Conservation (phyloP, 345 rosid genomes). For the Citrus glauca region DNA sequence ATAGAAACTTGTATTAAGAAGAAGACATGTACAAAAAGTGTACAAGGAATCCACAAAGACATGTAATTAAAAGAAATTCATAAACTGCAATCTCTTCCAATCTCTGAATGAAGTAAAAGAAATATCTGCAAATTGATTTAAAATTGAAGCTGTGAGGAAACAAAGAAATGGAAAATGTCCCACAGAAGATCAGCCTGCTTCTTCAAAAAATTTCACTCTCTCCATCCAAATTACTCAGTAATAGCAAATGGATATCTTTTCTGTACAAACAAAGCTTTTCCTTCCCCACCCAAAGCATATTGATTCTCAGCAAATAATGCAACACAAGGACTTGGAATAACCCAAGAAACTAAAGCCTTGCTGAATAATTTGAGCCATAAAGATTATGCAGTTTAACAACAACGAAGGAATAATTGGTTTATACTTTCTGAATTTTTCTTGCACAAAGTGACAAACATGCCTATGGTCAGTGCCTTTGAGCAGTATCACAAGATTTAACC, state of each 20-base stretch:
- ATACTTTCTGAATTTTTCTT: neutral
- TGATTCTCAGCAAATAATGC: neutral
- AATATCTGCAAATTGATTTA: neutral
- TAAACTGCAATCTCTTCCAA: neutral
- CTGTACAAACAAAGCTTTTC: neutral
- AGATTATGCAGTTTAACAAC: neutral
- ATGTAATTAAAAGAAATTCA: neutral
- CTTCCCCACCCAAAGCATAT: neutral
- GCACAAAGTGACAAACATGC: too few relatives aligned
- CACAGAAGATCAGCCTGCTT: neutral
- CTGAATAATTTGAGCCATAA: neutral
- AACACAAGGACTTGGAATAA: neutral
- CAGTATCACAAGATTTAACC: neutral
- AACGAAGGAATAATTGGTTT: neutral
- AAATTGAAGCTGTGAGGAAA: neutral
- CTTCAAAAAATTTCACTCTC: neutral
- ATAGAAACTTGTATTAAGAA: too few relatives aligned
- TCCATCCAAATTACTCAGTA: neutral
- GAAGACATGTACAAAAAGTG: too few relatives aligned
- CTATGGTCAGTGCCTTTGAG: neutral
- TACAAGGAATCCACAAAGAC: too few relatives aligned
- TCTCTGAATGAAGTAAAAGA: neutral
- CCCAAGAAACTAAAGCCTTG: neutral
- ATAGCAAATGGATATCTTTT: neutral
- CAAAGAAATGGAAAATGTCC: neutral